Percentiles rank a stretch among this genome's conserved stretches.
Conservation (phyloP, 2,329 filamentous ascomycete species). For the Pseudogymnoascus sp. region DNA sequence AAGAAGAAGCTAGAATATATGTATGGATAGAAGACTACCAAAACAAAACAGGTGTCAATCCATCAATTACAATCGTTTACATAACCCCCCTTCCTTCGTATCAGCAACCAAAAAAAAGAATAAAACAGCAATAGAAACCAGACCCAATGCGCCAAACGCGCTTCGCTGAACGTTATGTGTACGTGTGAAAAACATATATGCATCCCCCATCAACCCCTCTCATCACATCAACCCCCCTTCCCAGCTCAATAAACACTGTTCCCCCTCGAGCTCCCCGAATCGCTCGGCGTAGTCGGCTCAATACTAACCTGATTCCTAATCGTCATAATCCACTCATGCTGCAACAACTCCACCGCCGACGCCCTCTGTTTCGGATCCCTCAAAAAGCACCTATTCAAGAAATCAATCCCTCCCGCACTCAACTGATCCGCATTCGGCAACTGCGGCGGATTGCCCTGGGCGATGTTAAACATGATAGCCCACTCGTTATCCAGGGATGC, state of each 20-base stretch:
- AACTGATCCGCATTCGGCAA: conserved; percentile 78
- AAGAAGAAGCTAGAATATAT: neutral
- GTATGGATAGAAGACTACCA: neutral
- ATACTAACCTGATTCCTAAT: conserved; percentile 56
- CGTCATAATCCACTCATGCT: conserved; percentile 82
- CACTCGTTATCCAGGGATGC: conserved; percentile 95
- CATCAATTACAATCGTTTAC: conserved; percentile 7
- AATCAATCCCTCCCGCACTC: conserved; percentile 77
- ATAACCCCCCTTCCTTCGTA: neutral
- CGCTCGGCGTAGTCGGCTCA: conserved; percentile 56
- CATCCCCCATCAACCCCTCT: neutral
- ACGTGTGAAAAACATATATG: conserved; percentile 1
- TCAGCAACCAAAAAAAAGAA: neutral
- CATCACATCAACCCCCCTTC: neutral
- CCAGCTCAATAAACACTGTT: neutral
- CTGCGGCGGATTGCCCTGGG: conserved; percentile 87
- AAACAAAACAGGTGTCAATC: neutral
- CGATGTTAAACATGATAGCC: conserved; percentile 99
- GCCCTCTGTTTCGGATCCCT: conserved; percentile 73
- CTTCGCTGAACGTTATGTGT: conserved; percentile 8
- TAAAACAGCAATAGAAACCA: neutral
- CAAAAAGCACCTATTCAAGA: conserved; percentile 78
- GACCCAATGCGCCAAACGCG: conserved; percentile 2
- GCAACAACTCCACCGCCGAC: conserved; percentile 79
- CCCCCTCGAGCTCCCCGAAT: conserved; percentile 25